A percentile compares a stretch with the other conserved stretches of the same genome.
Conservation (phyloP, 305 asterid genomes). For the Ilex paraguariensis region DNA sequence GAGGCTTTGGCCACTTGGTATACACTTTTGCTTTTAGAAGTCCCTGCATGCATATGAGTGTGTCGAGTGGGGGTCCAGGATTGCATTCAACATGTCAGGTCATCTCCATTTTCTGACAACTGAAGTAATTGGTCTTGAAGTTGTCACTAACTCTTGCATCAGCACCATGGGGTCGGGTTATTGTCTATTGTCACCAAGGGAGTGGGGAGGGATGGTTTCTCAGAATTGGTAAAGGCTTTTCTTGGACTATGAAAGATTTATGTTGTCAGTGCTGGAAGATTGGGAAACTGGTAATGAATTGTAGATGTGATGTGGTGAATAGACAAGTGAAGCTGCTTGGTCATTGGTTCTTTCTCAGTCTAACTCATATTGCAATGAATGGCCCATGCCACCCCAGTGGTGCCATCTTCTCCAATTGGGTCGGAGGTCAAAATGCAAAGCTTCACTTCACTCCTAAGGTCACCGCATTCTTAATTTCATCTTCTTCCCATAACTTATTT, state of each 20-base stretch:
- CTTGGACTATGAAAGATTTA: constrained; percentile 11
- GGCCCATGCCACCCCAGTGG: constrained; percentile 20
- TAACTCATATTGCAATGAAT: constrained; percentile 12
- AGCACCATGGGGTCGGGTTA: constrained; percentile 43
- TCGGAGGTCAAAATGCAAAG: background rate
- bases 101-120: constrained; percentile 58
- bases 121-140: constrained; percentile 17
- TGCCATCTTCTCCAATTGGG: constrained; percentile 20
- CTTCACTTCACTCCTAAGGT: background rate
- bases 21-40: constrained; percentile 36
- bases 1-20: constrained; percentile 42
- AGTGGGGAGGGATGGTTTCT: constrained; percentile 17
- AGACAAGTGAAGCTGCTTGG: constrained; percentile 15
- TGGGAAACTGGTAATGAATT: constrained; percentile 6
- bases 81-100: constrained; percentile 54
- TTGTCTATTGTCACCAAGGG: constrained; percentile 15
- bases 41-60: constrained; percentile 91
- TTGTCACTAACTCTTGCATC: constrained; percentile 83
- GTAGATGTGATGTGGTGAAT: constrained; percentile 25
- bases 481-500: background rate
- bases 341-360: constrained; percentile 12
- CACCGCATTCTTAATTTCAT: too few species aligned
- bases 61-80: constrained; percentile 62
- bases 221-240: constrained; percentile 21
- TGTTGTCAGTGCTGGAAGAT: constrained; percentile 2